Base-by-base conservation (phyloP, 2,329 filamentous ascomycete genomes). In the Claviceps sp. region DNA sequence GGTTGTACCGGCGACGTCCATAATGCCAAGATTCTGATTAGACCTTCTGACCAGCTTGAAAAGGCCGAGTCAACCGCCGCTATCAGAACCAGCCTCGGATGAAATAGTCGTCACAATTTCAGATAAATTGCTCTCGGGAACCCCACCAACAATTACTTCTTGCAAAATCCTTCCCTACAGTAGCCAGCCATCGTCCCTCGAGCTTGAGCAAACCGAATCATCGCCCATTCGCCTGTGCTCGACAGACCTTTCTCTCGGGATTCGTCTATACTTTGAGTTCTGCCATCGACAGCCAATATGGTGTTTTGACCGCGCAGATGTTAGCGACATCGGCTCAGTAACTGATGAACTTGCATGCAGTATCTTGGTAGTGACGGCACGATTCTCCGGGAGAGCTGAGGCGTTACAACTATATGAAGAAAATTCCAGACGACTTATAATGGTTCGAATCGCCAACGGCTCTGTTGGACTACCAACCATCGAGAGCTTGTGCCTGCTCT, bases 381-480 rank as follows among this genome's bases (percentile, higher is more conserved):
- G 69, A 17, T 72, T 69, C 56, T 67, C 65, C 2, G 61, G 67
- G 1, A 66, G 60, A 41, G 56, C 62, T 5, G 62, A 68, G 10
- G 62, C 66, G 46, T 50, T 63, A 13, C 65, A 64, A 52, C 50
- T 65, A 5, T 68, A 69, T 42, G 62, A 64, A 43, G 67, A 67
- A 48, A 68, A 64, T 61, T 73, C 67, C 42, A 70, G 62, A 62
- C 70, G 60, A 52, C 59, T 67, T 56, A 68, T 64, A 56, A 76
- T 76, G 73, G 65, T 74, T 5, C 71, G 73, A 19, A 70, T 77
- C 39, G 73, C 74, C 1, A 74, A 74, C 53, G 74, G 74, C 2
- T 69, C 71, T 0, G 74, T 77, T 2, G 70, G 72, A 49, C 60
- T 77, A 2, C 63, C 68, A 16, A 77, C 73, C 0, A 71, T 77